Evolutionary conservation across 2,329 filamentous ascomycete genomes (phyloP).

Genomic region (Penicillium sp.): DNA sequence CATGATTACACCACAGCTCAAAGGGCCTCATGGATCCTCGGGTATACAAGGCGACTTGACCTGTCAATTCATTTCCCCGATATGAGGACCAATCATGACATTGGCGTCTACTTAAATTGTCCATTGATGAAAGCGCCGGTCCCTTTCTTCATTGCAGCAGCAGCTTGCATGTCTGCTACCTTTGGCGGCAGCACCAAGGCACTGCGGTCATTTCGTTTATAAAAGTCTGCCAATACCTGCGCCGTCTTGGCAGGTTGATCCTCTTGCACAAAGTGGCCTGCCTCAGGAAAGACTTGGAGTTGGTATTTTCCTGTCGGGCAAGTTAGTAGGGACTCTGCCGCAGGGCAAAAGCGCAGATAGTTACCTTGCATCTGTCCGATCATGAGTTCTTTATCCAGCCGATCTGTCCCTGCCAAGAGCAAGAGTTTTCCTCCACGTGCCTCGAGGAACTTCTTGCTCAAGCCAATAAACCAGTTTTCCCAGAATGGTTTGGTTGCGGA

Average conservation of each 20-base stretch:
- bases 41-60: background rate
- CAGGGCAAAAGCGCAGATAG: conserved; percentile 14
- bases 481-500: conserved; percentile 83
- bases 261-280: conserved; percentile 95
- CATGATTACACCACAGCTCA: background rate
- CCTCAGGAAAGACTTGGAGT: conserved; percentile 88
- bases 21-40: background rate
- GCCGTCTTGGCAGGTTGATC: conserved; percentile 91
- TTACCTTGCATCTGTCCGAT: conserved; percentile 96
- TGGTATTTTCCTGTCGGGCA: conserved; percentile 72
- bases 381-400: conserved; percentile 85
- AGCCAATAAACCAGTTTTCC: conserved; percentile 87
- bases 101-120: conserved; percentile 3
- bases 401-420: conserved; percentile 82
- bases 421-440: conserved; percentile 81
- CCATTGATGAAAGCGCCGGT: conserved; percentile 11
- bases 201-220: conserved; percentile 83
- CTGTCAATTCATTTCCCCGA: background rate
- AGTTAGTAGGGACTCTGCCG: background rate
- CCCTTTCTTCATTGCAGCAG: conserved; percentile 42
- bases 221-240: conserved; percentile 82
- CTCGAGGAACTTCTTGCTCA: conserved; percentile 83
- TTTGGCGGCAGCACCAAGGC: conserved; percentile 87
- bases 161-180: conserved; percentile 67
- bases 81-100: background rate